A percentile compares a stretch with the other conserved stretches of the same genome.
These are phyloP conservation scores for Enteropsectra breve DNA, from an alignment of 371 early-diverging fungal species.

Conservation along the genomic window DNA sequence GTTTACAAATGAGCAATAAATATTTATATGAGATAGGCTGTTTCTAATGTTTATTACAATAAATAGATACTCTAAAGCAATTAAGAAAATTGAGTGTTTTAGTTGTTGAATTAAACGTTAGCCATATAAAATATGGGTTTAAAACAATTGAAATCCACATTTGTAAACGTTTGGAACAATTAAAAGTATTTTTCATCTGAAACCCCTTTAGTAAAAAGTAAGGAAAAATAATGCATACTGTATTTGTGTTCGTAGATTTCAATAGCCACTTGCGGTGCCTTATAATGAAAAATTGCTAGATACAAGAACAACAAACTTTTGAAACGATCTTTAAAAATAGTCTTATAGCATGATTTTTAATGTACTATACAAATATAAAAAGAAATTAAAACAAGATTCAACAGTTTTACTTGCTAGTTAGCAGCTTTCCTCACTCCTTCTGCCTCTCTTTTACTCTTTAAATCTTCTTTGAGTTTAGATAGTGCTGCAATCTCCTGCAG, in stretches of 20 bases:
- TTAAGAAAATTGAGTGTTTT: constrained; percentile 22
- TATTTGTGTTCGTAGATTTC: background rate
- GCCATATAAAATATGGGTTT: background rate
- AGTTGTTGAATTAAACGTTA: constrained; percentile 28
- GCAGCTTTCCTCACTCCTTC: too few relatives aligned
- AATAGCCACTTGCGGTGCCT: background rate
- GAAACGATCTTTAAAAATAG: background rate
- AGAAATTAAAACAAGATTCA: too few relatives aligned
- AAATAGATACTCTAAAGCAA: constrained; percentile 24
- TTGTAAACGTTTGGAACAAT: background rate
- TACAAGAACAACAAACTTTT: background rate
- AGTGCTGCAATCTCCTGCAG: too few relatives aligned
- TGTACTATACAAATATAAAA: too few relatives aligned
- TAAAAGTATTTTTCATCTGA: background rate
- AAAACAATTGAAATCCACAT: background rate
- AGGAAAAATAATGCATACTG: background rate
- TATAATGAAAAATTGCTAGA: background rate
- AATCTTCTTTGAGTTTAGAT: too few relatives aligned
- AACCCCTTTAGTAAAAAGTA: background rate
- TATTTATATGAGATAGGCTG: too few relatives aligned
- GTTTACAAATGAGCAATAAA: too few relatives aligned
- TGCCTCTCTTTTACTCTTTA: too few relatives aligned
- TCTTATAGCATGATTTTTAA: background rate
- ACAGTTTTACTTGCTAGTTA: too few relatives aligned
- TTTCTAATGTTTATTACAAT: background rate